These are phyloP conservation scores for Chenopodium berlandieri DNA, from an alignment of 148 eudicot genomes.

Conservation along the genomic window DNA sequence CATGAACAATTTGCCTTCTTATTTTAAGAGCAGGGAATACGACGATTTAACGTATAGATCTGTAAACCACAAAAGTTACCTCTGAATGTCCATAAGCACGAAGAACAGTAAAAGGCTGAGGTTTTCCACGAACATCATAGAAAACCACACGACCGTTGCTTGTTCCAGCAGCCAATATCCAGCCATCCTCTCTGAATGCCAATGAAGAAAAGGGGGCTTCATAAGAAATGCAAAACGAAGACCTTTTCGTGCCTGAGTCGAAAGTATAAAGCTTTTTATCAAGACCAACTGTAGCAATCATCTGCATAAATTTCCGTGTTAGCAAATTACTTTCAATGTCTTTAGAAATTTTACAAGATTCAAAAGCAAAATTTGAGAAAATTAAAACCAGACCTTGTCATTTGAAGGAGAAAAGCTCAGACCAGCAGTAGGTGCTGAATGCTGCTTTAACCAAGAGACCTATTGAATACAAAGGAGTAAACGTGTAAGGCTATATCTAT, in stretches of 20 bases:
- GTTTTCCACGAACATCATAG: constrained; percentile 93
- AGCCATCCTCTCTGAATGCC: constrained; percentile 88
- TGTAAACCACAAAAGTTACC: constrained; percentile 36
- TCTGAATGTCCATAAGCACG: constrained; percentile 88
- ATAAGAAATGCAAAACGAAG: constrained; percentile 61
- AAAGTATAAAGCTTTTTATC: constrained; percentile 91
- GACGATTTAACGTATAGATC: background rate
- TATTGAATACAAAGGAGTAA: constrained; percentile 29
- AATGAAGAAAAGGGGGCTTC: constrained; percentile 93
- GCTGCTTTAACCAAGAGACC: constrained; percentile 98
- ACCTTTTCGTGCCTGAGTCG: constrained; percentile 66
- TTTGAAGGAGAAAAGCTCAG: constrained; percentile 90
- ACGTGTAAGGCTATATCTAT: background rate
- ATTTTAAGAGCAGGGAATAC: background rate
- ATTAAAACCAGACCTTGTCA: constrained; percentile 63
- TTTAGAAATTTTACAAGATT: background rate
- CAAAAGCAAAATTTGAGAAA: background rate
- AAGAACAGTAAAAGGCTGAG: constrained; percentile 84
- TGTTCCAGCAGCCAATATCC: constrained; percentile 91
- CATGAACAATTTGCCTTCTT: too few species aligned
- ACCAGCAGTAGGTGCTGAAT: constrained; percentile 92
- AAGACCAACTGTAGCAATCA: constrained; percentile 86
- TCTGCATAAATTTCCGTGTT: constrained; percentile 41
- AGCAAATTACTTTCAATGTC: constrained; percentile 1
- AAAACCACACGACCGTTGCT: constrained; percentile 82